Evolutionary conservation across 192 early-diverging fungal genomes (phyloP), one percentile per base, ranked within the genome.

Genomic region (Gamsiella multidivaricata): DNA sequence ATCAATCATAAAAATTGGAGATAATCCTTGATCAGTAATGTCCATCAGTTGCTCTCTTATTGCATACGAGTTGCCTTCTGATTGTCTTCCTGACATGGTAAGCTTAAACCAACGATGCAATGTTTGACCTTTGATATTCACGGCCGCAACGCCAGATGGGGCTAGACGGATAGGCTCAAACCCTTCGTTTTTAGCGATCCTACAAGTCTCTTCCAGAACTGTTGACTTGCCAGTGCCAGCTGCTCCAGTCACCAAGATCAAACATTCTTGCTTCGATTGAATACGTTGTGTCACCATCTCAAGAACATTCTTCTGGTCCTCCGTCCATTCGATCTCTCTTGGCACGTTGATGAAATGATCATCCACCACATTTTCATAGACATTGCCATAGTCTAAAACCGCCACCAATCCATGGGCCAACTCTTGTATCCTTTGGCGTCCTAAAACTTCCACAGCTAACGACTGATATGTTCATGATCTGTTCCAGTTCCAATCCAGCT

Each of bases 141-240:
- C 69, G 18, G 69, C 69, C n/a, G 69, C 69, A 14, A 70, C 51
- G 0, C 59, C 69, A 15, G 69, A 41, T 23, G 60, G 60, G 3
- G 58, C 58, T 2, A 70, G 33, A 4, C 26, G 10, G 2, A 70
- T 31, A 10, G 59, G 69, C 25, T 54, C 43, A 37, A 39, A 61
- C 8, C 2, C 20, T 6, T 60, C 20, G n/a, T 53, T 23, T 23
- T 42, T 17, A 34, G 28, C 36, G 37, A 70, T 61, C 3, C 50
- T 2, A 20, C 53, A 56, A 0, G 62, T 0, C 18, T 20, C n/a
- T 18, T 54, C 11, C 3, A 70, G 36, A 25, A 70, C 31, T 0
- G 52, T 52, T 2, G 69, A 70, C 31, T 56, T 70, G 1, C 69
- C 69, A 17, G 60, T 62, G 5, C 60, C 69, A 7, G 69, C 69